A percentile compares a stretch with the other conserved stretches of the same genome.
phyloP scores from a whole-genome alignment of 805 yeast species.

The Starmerella asiatica region DNA sequence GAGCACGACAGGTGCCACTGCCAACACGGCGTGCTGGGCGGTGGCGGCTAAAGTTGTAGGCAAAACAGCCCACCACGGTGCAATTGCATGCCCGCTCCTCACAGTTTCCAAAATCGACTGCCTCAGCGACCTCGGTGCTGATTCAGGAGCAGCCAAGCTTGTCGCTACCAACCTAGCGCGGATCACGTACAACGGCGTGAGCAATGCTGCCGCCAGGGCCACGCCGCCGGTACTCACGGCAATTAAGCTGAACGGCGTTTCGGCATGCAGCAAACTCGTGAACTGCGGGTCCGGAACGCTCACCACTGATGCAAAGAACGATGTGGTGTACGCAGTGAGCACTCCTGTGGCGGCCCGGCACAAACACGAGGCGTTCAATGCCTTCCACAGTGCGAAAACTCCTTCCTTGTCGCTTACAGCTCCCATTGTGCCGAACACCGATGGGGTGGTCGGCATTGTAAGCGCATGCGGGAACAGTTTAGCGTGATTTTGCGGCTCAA shows the following conservation, averaged over 20 bases:
- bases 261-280: conserved; percentile 62
- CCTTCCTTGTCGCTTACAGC: conserved; percentile 51
- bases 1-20: conserved; percentile 52
- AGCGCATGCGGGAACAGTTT: conserved; percentile 12
- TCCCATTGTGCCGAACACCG: conserved; percentile 28
- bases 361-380: conserved; percentile 70
- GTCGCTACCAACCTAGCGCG: conserved; percentile 67
- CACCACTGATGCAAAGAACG: conserved; percentile 65
- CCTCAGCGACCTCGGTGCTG: conserved; percentile 50
- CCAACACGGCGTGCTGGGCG: conserved; percentile 45
- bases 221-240: conserved; percentile 57
- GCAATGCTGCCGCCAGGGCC: conserved; percentile 52
- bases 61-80: conserved; percentile 46
- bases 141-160: conserved; percentile 32
- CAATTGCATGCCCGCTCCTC: conserved; percentile 30
- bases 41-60: conserved; percentile 61
- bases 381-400: conserved; percentile 47
- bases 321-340: conserved; percentile 83
- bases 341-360: conserved; percentile 62
- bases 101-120: conserved; percentile 41
- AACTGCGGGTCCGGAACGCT: conserved; percentile 82
- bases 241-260: conserved; percentile 59
- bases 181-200: conserved; percentile 72
- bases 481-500: not conserved
- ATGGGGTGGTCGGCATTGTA: conserved; percentile 21